A percentile compares a stretch with the other conserved stretches of the same genome.
These are phyloP conservation scores for Trichosporon sp. DNA, from an alignment of 1,284 basidiomycete genomes.

Conservation along the genomic window DNA sequence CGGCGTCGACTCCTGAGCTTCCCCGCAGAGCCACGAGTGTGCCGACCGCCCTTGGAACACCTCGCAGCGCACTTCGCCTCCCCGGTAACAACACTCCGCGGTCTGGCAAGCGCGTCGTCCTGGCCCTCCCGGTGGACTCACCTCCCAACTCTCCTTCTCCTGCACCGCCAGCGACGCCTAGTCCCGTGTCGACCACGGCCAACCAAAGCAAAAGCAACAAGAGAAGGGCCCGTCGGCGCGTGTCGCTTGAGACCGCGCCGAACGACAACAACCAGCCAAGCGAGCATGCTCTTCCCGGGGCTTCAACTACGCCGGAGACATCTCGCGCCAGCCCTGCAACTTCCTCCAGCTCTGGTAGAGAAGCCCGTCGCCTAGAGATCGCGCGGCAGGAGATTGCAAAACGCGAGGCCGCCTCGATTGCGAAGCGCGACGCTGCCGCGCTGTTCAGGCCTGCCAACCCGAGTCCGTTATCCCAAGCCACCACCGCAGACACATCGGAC, in stretches of 20 bases:
- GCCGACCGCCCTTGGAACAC: slow-evolving; percentile 5
- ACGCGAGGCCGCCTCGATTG: neutral
- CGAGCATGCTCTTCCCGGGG: no score
- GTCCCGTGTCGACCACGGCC: neutral
- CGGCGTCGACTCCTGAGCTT: neutral
- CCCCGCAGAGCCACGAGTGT: slow-evolving; percentile 20
- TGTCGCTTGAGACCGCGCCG: neutral
- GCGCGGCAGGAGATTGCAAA: neutral
- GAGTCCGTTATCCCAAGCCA: slow-evolving; percentile 36
- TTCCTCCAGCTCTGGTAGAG: neutral
- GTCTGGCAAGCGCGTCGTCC: slow-evolving; percentile 26
- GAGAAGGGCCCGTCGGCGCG: neutral
- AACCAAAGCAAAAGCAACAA: neutral
- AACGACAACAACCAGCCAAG: neutral
- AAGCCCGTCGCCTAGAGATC: neutral
- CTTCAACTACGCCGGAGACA: neutral
- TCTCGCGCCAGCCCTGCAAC: neutral
- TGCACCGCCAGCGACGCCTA: neutral
- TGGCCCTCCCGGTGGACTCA: slow-evolving; percentile 23
- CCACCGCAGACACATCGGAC: slow-evolving; percentile 21
- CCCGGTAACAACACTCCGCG: slow-evolving; percentile 24
- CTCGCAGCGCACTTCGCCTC: slow-evolving; percentile 23
- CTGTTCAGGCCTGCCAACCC: slow-evolving; percentile 39
- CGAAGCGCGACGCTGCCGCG: no score
- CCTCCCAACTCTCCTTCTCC: slow-evolving; percentile 23